phyloP scores from a whole-genome alignment of 257 asterid species.

The Nicotiana tomentosiformis region DNA sequence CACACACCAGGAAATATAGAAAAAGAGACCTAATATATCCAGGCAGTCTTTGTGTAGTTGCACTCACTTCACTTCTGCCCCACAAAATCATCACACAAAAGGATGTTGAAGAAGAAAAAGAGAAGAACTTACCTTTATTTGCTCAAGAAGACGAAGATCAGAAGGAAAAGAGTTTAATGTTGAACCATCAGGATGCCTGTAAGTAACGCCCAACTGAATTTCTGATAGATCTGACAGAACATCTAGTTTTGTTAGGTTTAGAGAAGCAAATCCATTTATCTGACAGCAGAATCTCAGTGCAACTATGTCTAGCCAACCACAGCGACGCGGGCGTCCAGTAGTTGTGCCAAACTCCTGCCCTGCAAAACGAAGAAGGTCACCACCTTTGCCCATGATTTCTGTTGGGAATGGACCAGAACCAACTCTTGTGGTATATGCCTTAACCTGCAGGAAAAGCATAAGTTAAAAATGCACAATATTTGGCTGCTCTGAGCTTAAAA shows the following conservation, averaged over 20 bases:
- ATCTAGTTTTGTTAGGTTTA: conserved; percentile 92
- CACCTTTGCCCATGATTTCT: conserved; percentile 71
- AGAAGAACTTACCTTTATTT: conserved; percentile 46
- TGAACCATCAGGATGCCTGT: conserved; percentile 52
- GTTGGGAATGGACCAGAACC: conserved; percentile 99
- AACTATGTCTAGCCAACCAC: conserved; percentile 94
- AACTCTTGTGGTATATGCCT: conserved; percentile 92
- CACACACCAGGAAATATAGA: neutral
- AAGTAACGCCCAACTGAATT: conserved; percentile 68
- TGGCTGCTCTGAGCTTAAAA: neutral
- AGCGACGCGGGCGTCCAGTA: conserved; percentile 97
- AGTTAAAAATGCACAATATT: neutral
- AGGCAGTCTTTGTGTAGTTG: neutral
- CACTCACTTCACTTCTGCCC: neutral
- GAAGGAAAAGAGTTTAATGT: conserved; percentile 72
- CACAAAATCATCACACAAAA: neutral
- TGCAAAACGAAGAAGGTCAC: conserved; percentile 74
- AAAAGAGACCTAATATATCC: neutral
- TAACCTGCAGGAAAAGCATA: conserved; percentile 46
- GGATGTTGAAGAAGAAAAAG: neutral
- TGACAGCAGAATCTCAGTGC: conserved; percentile 67
- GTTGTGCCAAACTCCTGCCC: conserved; percentile 97
- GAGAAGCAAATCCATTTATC: conserved; percentile 80
- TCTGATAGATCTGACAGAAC: conserved; percentile 75
- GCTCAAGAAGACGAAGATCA: conserved; percentile 64